Conservation (phyloP, 2,329 filamentous ascomycete species). For the Huntiella abstrusa region DNA sequence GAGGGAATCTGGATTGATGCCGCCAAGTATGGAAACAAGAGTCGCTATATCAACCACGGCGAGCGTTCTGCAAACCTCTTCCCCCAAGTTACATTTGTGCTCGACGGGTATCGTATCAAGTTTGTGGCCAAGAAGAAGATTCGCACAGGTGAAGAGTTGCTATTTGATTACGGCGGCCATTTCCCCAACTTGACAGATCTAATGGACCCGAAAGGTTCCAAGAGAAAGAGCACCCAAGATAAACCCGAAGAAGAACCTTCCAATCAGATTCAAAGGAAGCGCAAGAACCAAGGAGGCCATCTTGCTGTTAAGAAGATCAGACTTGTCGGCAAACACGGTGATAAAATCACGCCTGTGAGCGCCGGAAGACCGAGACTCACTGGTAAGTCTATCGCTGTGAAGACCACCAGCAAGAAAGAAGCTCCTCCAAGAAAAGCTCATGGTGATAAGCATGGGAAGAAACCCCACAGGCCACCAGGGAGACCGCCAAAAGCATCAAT, state of each 20-base stretch:
- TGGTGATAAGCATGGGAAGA: too few relatives aligned
- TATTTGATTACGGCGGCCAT: conserved; percentile 63
- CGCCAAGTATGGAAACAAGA: conserved; percentile 60
- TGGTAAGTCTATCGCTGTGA: too few relatives aligned
- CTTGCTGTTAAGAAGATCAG: too few relatives aligned
- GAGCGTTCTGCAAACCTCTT: conserved; percentile 32
- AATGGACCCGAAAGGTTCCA: conserved; percentile 5
- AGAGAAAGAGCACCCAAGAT: background rate
- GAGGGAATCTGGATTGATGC: conserved; percentile 54
- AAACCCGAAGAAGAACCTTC: background rate
- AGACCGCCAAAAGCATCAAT: too few relatives aligned
- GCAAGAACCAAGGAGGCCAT: too few relatives aligned
- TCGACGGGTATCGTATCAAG: conserved; percentile 57
- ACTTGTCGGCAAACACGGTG: too few relatives aligned
- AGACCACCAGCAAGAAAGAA: too few relatives aligned
- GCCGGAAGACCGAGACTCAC: too few relatives aligned
- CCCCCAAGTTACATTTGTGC: conserved; percentile 51
- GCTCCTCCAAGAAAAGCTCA: too few relatives aligned
- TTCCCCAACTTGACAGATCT: conserved; percentile 36
- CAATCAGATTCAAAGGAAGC: too few relatives aligned
- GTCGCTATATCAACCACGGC: conserved; percentile 69
- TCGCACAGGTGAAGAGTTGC: conserved; percentile 53
- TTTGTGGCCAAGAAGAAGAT: conserved; percentile 52
- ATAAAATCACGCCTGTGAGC: too few relatives aligned
- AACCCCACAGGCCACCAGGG: too few relatives aligned